Evolutionary conservation across 371 early-diverging fungal genomes (phyloP), one percentile per base, ranked within the genome.

Genomic region (Syncephalastrum sp.): DNA sequence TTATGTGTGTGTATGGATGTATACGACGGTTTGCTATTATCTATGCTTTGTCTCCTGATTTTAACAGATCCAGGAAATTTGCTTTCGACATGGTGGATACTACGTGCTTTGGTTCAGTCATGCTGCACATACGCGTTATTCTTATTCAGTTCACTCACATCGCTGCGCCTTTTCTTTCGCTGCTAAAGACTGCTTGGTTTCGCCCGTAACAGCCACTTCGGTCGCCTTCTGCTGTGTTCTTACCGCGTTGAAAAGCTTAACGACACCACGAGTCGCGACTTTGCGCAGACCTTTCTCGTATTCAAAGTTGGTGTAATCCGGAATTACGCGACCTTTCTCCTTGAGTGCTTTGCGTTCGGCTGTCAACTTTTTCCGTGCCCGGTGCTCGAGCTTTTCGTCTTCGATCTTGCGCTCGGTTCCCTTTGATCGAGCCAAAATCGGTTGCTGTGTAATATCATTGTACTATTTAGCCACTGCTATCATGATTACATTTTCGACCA

Each of bases 221-320:
- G 84, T 84, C 16, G 80, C 76, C 65, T 85, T 84, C 65, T 90
- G 89, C 55, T 91, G 91, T 47, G 82, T 84, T 52, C 86, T 81
- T 57, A 92, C 85, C 14, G 93, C 93, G 70, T 92, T 92, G 64
- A 92, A 92, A 49, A 92, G 70, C 58, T 89, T 83, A 44, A 92
- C 91, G 47, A 92, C 92, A 74, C 93, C 93, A 52, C 87, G 74
- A 10, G 93, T 93, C 4, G 91, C 91, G 15, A 91, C 86, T 73
- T 91, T 91, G 65, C 87, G 79, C 74, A 93, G 58, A 68, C 78
- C 78, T 74, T 89, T 91, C 64, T 93, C 93, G 49, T 89, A 86
- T 42, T 91, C 91, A 64, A 86, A 77, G 6, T 84, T 72, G 25
- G 78, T 77, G 52, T 79, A 79, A 27, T 84, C 84, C 3, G 85